Conservation (phyloP, 345 rosid genomes). For the Zanthoxylum bungeanum region DNA sequence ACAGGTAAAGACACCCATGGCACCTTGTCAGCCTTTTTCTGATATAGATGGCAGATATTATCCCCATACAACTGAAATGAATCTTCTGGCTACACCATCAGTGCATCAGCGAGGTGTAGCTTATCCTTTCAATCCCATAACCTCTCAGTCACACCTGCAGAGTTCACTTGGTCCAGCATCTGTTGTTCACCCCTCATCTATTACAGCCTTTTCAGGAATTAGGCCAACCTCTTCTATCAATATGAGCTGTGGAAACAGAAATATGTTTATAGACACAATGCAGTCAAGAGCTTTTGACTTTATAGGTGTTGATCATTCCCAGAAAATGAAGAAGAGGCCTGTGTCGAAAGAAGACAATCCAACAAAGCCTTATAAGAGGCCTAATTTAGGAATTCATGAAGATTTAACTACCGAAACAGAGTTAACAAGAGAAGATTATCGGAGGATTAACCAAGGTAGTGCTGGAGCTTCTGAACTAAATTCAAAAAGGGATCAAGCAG, state of each 20-base stretch:
- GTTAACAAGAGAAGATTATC: conserved; percentile 14
- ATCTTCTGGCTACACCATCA: conserved; percentile 14
- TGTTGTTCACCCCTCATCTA: conserved; percentile 19
- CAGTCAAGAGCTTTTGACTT: conserved; percentile 21
- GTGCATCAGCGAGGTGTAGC: conserved; percentile 9
- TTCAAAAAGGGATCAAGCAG: conserved; percentile 18
- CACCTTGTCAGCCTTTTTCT: conserved; percentile 19
- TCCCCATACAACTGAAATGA: conserved; percentile 16
- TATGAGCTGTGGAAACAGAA: conserved; percentile 26
- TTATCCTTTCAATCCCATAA: conserved; percentile 14
- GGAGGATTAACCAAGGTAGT: conserved; percentile 6
- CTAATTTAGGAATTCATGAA: conserved; percentile 30
- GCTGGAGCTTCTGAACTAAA: conserved; percentile 7
- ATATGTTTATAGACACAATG: conserved; percentile 18
- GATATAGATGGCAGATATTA: conserved; percentile 17
- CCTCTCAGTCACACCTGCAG: conserved; percentile 16
- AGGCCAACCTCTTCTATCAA: conserved; percentile 23
- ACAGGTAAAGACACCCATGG: conserved; percentile 16
- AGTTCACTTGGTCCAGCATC: conserved; percentile 28
- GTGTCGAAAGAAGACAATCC: conserved; percentile 21
- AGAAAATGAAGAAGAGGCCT: conserved; percentile 36
- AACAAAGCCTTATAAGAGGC: conserved; percentile 24
- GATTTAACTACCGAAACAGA: conserved; percentile 16
- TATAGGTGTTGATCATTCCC: conserved; percentile 13
- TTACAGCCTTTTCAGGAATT: conserved; percentile 23